Evolutionary conservation across 75 land plant genomes (phyloP).

Genomic region (Isoetes taiwanensis): DNA sequence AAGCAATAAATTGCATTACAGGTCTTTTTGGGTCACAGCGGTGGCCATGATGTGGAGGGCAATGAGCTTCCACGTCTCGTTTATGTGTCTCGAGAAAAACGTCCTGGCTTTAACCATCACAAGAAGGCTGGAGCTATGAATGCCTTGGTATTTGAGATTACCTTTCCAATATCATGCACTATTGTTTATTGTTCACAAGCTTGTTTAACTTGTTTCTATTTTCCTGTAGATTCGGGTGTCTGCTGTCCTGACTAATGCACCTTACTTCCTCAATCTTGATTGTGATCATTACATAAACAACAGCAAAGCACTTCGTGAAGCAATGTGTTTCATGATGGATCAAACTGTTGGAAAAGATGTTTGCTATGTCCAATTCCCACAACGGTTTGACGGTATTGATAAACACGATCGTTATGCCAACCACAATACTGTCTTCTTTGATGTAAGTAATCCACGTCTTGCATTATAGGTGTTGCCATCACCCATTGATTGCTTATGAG

Average conservation of each 20-base stretch:
- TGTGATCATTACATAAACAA: constrained; percentile 59
- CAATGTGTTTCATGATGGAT: constrained; percentile 51
- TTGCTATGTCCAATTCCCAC: constrained; percentile 54
- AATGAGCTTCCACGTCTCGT: constrained; percentile 80
- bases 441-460: constrained; percentile 22
- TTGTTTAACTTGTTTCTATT: neutral
- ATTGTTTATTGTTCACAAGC: neutral
- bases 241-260: constrained; percentile 50
- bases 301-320: constrained; percentile 32
- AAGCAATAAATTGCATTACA: too few relatives aligned
- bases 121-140: constrained; percentile 95
- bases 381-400: constrained; percentile 50
- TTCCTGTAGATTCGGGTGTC: constrained; percentile 38
- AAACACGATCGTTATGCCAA: constrained; percentile 49
- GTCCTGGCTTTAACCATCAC: constrained; percentile 79
- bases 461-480: too few relatives aligned
- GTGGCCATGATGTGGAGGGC: constrained; percentile 67
- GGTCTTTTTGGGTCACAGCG: constrained; percentile 59
- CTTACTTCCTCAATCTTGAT: constrained; percentile 44
- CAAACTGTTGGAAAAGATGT: constrained; percentile 43
- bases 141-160: constrained; percentile 33
- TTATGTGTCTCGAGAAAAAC: constrained; percentile 79
- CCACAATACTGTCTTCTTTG: constrained; percentile 43
- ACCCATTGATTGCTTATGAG: neutral
- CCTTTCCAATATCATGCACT: neutral